Evolutionary conservation across 208 protist genomes (phyloP).

Genomic region (Naegleria lovaniensis): DNA sequence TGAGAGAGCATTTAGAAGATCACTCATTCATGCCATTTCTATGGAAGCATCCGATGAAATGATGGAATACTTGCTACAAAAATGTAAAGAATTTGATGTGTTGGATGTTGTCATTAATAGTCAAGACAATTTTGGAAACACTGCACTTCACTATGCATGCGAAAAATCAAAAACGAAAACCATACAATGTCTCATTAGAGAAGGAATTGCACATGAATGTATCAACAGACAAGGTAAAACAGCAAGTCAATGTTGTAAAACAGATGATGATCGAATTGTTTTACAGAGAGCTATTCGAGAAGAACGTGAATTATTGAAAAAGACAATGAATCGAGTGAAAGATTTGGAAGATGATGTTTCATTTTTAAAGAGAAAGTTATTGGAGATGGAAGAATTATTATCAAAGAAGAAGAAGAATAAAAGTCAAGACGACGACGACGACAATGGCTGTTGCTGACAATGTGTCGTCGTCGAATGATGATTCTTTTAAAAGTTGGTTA

Average conservation of each 20-base stretch:
- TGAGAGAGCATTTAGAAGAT: slow-evolving; percentile 2
- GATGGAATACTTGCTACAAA: background rate
- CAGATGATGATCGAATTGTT: background rate
- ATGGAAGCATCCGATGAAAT: slow-evolving; percentile 3
- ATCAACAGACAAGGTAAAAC: background rate
- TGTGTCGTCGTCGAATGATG: too few species aligned
- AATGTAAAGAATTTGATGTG: background rate
- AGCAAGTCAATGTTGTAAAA: slow-evolving; percentile 1
- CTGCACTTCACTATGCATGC: background rate
- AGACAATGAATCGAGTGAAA: background rate
- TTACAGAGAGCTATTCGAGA: background rate
- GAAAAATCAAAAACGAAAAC: background rate
- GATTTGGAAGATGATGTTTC: background rate
- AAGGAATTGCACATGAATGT: background rate
- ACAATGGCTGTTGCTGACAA: too few species aligned
- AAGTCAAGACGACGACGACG: background rate
- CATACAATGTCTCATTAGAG: background rate
- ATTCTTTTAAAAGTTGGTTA: too few species aligned
- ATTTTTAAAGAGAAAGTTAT: background rate
- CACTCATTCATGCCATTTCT: background rate
- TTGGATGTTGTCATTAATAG: background rate
- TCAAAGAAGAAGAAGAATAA: background rate
- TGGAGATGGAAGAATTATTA: background rate
- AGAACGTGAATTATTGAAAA: slow-evolving; percentile 6
- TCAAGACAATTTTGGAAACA: background rate